A percentile compares a stretch with the other conserved stretches of the same genome.
Conservation (phyloP, 805 yeast species). For the Candida gorgasii region DNA sequence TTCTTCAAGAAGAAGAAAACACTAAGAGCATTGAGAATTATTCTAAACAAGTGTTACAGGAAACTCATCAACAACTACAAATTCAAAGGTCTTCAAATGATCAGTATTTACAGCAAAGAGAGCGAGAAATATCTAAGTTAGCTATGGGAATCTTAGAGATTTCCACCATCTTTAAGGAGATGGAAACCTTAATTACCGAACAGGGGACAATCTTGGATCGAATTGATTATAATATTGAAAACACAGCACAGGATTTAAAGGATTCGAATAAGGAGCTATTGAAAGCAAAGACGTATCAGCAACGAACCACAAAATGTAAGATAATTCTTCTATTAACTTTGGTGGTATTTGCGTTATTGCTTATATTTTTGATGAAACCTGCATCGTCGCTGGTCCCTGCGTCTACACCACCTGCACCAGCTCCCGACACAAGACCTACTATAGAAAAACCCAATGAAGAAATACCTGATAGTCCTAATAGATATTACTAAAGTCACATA, state of each 20-base stretch:
- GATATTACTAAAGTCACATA: too few species aligned
- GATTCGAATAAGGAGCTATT: constrained; percentile 76
- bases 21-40: constrained; percentile 33
- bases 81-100: constrained; percentile 23
- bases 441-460: constrained; percentile 13
- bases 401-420: not conserved
- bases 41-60: constrained; percentile 33
- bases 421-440: constrained; percentile 10
- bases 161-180: constrained; percentile 87
- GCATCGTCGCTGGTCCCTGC: constrained; percentile 9
- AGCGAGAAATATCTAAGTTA: constrained; percentile 82
- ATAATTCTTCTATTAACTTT: constrained; percentile 72
- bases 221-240: constrained; percentile 87
- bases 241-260: constrained; percentile 73
- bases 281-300: constrained; percentile 79
- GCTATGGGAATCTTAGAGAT: constrained; percentile 95
- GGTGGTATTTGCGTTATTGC: constrained; percentile 67
- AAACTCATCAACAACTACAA: constrained; percentile 22
- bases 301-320: constrained; percentile 88
- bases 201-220: constrained; percentile 94
- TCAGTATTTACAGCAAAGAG: constrained; percentile 63
- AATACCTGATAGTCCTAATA: not conserved
- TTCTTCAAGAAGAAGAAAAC: constrained; percentile 30
- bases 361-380: constrained; percentile 72
- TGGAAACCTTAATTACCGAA: constrained; percentile 88